Evolutionary conservation across 192 early-diverging fungal genomes (phyloP), one percentile per base, ranked within the genome.

Genomic region (Coemansia sp.): DNA sequence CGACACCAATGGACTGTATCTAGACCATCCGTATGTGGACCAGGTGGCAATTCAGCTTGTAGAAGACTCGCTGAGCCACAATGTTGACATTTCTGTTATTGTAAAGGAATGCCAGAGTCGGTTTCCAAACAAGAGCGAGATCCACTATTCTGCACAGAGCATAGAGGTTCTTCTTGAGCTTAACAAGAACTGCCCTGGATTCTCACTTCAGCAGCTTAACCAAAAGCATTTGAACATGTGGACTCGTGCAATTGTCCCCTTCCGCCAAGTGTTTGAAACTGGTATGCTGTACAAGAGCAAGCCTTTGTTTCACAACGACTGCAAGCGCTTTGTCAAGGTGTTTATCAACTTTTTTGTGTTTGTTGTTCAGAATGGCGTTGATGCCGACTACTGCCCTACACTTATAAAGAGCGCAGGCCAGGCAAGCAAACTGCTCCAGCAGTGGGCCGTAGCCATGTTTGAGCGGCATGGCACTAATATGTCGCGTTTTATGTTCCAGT

Each of bases 191-290:
- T 53, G 56, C 9, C 67, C 74, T 1, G 38, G 34, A 10, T 76
- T 66, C 15, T 41, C 60, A 9, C 61, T 62, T 67, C 67, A 62
- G 50, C 74, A 76, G 29, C 63, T 76, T 1, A 76, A 76, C 63
- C 64, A 65, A 56, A 76, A 76, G 60, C 74, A 76, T 26, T 60
- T 69, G 34, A 76, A 76, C 38, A 76, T 76, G 74, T 70, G 67
- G 67, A 76, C 74, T 0, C 63, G 74, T 1, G 56, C 54, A 7
- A 70, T 76, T 22, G 50, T 59, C 0, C 74, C 74, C 0, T 76
- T 76, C 54, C 46, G 63, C 21, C 54, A 60, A 6, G 36, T 70
- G 12, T 62, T 43, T 33, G 40, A 58, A 10, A 38, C 55, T 3
- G 74, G 67, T n/a, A 24, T 40, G 21, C 50, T 69, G 15, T 70